Evolutionary conservation across 148 eudicot species (phyloP), one percentile per base, ranked within the genome.

Genomic region (Silene conica): DNA sequence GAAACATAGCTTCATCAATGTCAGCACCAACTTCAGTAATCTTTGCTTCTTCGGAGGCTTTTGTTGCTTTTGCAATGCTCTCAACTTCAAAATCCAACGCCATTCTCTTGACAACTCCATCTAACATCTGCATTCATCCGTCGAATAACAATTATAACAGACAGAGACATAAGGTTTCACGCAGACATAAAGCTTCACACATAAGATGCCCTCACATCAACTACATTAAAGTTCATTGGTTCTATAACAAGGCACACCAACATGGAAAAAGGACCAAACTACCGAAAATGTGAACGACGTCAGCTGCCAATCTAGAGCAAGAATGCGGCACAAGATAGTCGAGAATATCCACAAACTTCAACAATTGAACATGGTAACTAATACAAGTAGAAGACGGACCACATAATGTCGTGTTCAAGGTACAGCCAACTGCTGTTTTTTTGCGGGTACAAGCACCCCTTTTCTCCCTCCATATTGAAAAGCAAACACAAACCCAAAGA

Each of bases 11-110:
- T 26, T 1, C 28, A 26, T 26, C 92, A 20, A 95, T 92, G 75
- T 95, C 98, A 23, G 89, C 92, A 74, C 92, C 98, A 63, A 95
- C 88, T 86, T 95, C 97, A 74, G 94, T 89, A 65, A 90, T 63
- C 83, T 86, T 92, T 52, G 90, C 26, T 58, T 92, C 97, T 75
- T 79, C 90, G 21, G 94, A 92, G 76, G 89, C 79, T 73, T 86
- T 87, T 0, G 90, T 87, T 52, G 88, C 77, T 79, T 86, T 89
- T 52, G 97, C 98, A 72, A 92, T 86, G 78, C 69, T 89, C 74
- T 74, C 89, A 7, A 92, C 90, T 56, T 92, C 97, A 74, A 95
- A 90, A 78, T 92, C 96, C 83, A 92, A 18, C 15, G 98, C 97
- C 64, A 87, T 77, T 80, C 78, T 85, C 80, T 80, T 86, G 60